A percentile compares a stretch with the other conserved stretches of the same genome.
Conservation (phyloP, 805 yeast species). For the Myxozyma sirexii region DNA sequence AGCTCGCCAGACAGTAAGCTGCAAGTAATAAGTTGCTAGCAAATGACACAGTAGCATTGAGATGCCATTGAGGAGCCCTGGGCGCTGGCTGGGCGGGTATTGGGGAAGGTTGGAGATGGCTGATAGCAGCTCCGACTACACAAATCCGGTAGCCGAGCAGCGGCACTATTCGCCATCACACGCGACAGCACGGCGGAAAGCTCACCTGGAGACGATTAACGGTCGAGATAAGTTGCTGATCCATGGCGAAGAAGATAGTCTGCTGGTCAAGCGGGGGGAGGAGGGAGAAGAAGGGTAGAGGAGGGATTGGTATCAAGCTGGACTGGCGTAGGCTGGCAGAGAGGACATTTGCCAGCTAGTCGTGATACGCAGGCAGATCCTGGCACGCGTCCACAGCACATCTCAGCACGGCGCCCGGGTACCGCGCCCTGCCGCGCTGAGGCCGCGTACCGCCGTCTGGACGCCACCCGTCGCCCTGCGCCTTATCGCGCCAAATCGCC, state of each 20-base stretch:
- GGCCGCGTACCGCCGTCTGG: neutral
- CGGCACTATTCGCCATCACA: too few relatives aligned
- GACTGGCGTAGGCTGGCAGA: neutral
- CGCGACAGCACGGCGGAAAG: neutral
- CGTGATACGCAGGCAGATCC: slow-evolving; percentile 7
- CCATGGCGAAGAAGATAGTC: slow-evolving; percentile 26
- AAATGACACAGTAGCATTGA: neutral
- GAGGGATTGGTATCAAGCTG: slow-evolving; percentile 3
- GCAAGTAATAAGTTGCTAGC: neutral
- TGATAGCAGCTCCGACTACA: neutral
- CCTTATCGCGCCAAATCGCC: slow-evolving; percentile 17
- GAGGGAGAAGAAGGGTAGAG: neutral
- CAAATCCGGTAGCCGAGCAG: neutral
- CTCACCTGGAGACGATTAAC: slow-evolving; percentile 38
- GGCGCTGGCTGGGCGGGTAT: neutral
- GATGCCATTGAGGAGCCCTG: neutral
- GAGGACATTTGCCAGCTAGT: neutral
- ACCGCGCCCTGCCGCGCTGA: slow-evolving; percentile 1
- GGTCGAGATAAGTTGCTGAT: slow-evolving; percentile 38
- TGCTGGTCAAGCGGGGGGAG: neutral
- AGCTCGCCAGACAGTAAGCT: neutral
- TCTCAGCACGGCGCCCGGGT: neutral
- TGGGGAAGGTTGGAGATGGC: neutral
- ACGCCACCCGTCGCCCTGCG: slow-evolving; percentile 14
- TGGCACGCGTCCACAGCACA: neutral